phyloP scores from a whole-genome alignment of 176 grass and related monocot species.

The Aechmea fasciata region DNA sequence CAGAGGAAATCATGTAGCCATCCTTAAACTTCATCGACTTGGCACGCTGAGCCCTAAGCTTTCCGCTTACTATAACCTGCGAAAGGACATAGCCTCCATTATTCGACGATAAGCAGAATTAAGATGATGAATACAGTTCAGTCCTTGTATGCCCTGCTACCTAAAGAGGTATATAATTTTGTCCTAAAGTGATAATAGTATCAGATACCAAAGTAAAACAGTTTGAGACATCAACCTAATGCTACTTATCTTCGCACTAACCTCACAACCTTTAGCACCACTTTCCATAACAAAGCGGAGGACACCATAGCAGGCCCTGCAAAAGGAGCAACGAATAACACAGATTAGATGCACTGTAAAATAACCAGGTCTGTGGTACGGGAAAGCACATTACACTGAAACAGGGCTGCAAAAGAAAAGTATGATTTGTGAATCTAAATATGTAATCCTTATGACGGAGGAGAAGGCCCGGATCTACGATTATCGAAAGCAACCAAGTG shows the following conservation, averaged over 20 bases:
- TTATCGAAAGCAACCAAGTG: too few relatives aligned
- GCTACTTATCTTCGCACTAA: not conserved
- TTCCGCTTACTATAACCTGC: slow-evolving; percentile 78
- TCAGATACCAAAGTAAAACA: not conserved
- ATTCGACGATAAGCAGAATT: not conserved
- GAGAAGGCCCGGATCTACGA: too few relatives aligned
- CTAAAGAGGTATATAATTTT: too few relatives aligned
- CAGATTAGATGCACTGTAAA: not conserved
- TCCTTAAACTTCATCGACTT: too few relatives aligned
- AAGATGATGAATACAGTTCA: not conserved
- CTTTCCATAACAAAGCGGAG: slow-evolving; percentile 94
- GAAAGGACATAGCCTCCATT: not conserved
- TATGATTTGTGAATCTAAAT: too few relatives aligned
- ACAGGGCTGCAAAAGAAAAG: not conserved
- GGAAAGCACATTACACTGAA: not conserved
- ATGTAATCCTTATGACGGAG: too few relatives aligned
- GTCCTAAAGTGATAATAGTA: not conserved
- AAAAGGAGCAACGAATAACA: not conserved
- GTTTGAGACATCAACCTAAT: too few relatives aligned
- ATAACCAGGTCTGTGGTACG: not conserved
- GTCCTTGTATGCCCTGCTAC: too few relatives aligned
- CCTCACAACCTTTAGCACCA: slow-evolving; percentile 90
- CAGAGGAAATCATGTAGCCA: slow-evolving; percentile 62
- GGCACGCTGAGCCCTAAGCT: slow-evolving; percentile 40
- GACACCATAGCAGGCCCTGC: slow-evolving; percentile 92